Evolutionary conservation across 768 basidiomycete genomes (phyloP).

Genomic region (Pleurotus ostreatus): DNA sequence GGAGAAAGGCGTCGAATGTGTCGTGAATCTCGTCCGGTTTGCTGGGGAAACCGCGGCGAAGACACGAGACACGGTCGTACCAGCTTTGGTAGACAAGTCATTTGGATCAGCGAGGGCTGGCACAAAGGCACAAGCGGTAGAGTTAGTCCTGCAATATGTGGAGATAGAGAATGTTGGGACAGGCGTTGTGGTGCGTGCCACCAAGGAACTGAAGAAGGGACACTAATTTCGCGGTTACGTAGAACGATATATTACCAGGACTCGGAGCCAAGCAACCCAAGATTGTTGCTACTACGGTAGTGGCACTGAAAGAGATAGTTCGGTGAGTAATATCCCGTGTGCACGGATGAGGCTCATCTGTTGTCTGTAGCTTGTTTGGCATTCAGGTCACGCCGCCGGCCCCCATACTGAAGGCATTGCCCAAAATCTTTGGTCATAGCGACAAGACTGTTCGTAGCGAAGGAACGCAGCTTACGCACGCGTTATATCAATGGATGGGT

Average conservation of each 20-base stretch:
- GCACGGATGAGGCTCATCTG: not conserved
- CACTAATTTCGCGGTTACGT: constrained; percentile 15
- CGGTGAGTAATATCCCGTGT: constrained; percentile 48
- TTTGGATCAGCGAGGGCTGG: constrained; percentile 88
- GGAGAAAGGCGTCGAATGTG: constrained; percentile 93
- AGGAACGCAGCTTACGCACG: constrained; percentile 71
- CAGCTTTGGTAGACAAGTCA: constrained; percentile 95
- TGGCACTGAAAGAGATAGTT: constrained; percentile 78
- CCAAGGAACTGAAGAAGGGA: constrained; percentile 18
- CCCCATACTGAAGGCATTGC: constrained; percentile 79
- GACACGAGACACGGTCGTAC: constrained; percentile 76
- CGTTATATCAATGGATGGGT: constrained; percentile 85
- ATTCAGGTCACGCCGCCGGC: constrained; percentile 67
- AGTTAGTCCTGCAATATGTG: constrained; percentile 83
- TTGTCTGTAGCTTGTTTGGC: constrained; percentile 65
- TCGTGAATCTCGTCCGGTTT: constrained; percentile 82
- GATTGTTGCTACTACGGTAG: constrained; percentile 74
- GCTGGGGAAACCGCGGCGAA: constrained; percentile 86
- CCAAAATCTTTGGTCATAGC: constrained; percentile 91
- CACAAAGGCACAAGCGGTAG: constrained; percentile 84
- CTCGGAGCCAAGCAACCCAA: constrained; percentile 94
- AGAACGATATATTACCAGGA: constrained; percentile 82
- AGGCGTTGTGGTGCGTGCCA: constrained; percentile 78
- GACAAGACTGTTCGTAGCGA: constrained; percentile 96
- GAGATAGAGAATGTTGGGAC: constrained; percentile 90